Evolutionary conservation across 345 rosid genomes (phyloP), one percentile per base, ranked within the genome.

Genomic region (Erodium maritimum): DNA sequence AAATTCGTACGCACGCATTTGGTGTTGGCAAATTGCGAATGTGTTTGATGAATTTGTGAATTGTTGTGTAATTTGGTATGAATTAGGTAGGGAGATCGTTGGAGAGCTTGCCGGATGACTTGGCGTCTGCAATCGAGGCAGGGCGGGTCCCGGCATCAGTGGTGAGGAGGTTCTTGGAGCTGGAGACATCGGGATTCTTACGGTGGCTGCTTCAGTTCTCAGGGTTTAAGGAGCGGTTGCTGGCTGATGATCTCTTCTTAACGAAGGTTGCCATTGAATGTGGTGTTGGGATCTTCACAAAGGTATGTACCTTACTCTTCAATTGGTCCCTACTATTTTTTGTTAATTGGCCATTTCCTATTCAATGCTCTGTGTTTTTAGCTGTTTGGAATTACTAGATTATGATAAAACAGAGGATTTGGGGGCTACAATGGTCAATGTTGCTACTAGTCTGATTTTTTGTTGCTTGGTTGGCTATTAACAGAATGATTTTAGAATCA

Each of bases 201-300:
- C 52, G 78, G 25, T 79, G 86, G 88, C 65, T 82, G 77, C 78
- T 85, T 52, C 76, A 79, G 21, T 79, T 85, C 22, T 84, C 80
- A 19, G 93, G 88, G 23, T 82, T 82, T 54, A 82, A 73, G 74
- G 93, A 85, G 54, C 71, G 88, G 55, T 69, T 85, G 73, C 77
- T 82, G 46, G 88, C 83, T 3, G 93, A 85, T 62, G 91, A 85
- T 67, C 67, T 85, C 45, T 85, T 85, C 75, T 74, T 82, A 67
- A 62, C 84, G 19, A 85, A 85, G 68, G 86, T 85, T 60, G 88
- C 69, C 33, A 82, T 82, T 3, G 91, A 85, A 65, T 82, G 88
- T 63, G 88, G 91, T 21, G 86, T 85, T 52, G 91, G 91, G 21
- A 70, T 85, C 65, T 85, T 85, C 75, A 82, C 84, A 25, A 85